Evolutionary conservation across 441 rosid genomes (phyloP).

Genomic region (Omphalea diandra): DNA sequence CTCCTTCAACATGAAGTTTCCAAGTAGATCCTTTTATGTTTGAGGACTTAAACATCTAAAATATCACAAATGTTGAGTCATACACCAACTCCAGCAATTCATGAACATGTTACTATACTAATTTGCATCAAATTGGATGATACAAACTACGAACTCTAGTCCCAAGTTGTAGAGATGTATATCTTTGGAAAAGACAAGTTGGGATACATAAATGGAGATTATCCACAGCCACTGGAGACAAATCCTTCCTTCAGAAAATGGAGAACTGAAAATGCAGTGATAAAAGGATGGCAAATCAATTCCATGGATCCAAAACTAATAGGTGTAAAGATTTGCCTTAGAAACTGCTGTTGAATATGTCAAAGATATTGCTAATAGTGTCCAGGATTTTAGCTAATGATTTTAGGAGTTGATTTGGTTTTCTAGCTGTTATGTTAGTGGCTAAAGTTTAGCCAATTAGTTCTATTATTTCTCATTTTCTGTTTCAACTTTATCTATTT

Average conservation of each 20-base stretch:
- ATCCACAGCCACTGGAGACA: not conserved
- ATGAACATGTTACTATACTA: not conserved
- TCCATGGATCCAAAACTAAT: constrained; percentile 6
- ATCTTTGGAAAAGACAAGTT: constrained; percentile 9
- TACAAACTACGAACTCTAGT: constrained; percentile 1
- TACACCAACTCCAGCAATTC: not conserved
- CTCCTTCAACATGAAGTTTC: not conserved
- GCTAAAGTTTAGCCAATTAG: too few species aligned
- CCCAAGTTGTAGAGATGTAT: constrained; percentile 11
- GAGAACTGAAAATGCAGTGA: not conserved
- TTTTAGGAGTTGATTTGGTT: too few species aligned
- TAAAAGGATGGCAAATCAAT: constrained; percentile 2
- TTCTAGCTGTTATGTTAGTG: too few species aligned
- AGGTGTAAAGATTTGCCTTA: too few species aligned
- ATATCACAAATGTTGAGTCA: not conserved
- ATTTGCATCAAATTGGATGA: not conserved
- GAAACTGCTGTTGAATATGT: too few species aligned
- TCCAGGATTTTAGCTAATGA: too few species aligned
- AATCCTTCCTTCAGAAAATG: not conserved
- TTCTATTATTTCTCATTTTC: too few species aligned
- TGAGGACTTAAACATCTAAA: not conserved
- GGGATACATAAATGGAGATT: too few species aligned
- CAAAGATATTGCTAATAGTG: too few species aligned
- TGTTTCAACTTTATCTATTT: too few species aligned
- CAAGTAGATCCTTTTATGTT: not conserved